Evolutionary conservation across 345 rosid species (phyloP).

Genomic region (Camelina sativa): DNA sequence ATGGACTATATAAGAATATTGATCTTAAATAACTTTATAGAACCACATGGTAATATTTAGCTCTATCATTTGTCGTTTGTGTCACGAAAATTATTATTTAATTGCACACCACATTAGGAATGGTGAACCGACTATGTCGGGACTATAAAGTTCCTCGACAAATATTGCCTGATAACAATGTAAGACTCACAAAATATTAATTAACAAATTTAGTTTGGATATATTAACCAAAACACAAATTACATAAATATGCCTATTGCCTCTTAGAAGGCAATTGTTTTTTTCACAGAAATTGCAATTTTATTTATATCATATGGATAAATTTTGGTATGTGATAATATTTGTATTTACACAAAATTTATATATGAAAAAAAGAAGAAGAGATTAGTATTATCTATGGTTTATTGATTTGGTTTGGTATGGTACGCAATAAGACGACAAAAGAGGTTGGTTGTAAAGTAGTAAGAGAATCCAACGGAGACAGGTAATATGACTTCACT

Average conservation of each 20-base stretch:
- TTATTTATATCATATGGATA: too few relatives aligned
- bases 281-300: too few relatives aligned
- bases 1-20: constrained; percentile 1
- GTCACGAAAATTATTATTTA: not conserved
- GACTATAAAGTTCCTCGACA: not conserved
- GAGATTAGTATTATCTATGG: too few relatives aligned
- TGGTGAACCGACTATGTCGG: constrained; percentile 23
- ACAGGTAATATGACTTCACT: constrained; percentile 43
- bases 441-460: constrained; percentile 28
- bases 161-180: not conserved
- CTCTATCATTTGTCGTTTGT: constrained; percentile 21
- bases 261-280: too few relatives aligned
- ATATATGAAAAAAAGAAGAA: too few relatives aligned
- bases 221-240: too few relatives aligned
- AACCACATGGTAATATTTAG: constrained; percentile 28
- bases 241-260: too few relatives aligned
- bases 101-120: not conserved
- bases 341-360: too few relatives aligned
- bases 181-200: not conserved
- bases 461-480: constrained; percentile 30
- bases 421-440: constrained; percentile 35
- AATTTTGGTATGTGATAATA: not conserved
- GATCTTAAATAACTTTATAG: not conserved
- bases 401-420: not conserved
- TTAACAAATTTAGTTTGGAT: too few relatives aligned